These are phyloP conservation scores for Hemisphaericaspora xylanilytica DNA, from an alignment of 1,139 yeast species.

Conservation along the genomic window DNA sequence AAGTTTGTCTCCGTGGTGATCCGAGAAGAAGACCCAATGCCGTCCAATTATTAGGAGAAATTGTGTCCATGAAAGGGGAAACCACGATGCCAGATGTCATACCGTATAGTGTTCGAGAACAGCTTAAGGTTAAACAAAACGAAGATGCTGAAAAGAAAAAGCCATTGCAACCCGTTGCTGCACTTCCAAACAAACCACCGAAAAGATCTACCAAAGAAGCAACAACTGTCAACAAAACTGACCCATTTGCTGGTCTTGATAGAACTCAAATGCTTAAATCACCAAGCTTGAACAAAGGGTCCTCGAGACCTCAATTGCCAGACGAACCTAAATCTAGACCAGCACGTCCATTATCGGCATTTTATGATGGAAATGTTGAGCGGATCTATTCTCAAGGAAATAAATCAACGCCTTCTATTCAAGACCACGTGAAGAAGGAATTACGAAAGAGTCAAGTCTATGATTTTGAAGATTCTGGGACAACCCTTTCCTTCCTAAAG, in stretches of 20 bases:
- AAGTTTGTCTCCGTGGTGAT: slow-evolving; percentile 62
- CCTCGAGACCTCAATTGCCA: background rate
- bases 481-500: slow-evolving; percentile 57
- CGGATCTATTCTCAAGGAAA: slow-evolving; percentile 15
- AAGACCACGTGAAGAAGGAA: slow-evolving; percentile 37
- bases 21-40: slow-evolving; percentile 73
- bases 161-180: background rate
- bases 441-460: slow-evolving; percentile 25
- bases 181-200: background rate
- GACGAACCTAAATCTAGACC: slow-evolving; percentile 7
- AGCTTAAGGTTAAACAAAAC: slow-evolving; percentile 3
- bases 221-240: slow-evolving; percentile 15
- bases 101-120: slow-evolving; percentile 31
- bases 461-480: slow-evolving; percentile 19
- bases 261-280: slow-evolving; percentile 26
- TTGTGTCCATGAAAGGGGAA: slow-evolving; percentile 57
- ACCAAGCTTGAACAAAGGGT: background rate
- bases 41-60: slow-evolving; percentile 66
- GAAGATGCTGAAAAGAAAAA: slow-evolving; percentile 11
- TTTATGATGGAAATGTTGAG: slow-evolving; percentile 9
- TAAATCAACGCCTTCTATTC: slow-evolving; percentile 28
- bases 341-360: slow-evolving; percentile 15
- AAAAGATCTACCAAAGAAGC: background rate
- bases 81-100: slow-evolving; percentile 52
- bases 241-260: slow-evolving; percentile 42